phyloP scores from a whole-genome alignment of 2,329 filamentous ascomycete genomes.

The Clonostachys byssicola region DNA sequence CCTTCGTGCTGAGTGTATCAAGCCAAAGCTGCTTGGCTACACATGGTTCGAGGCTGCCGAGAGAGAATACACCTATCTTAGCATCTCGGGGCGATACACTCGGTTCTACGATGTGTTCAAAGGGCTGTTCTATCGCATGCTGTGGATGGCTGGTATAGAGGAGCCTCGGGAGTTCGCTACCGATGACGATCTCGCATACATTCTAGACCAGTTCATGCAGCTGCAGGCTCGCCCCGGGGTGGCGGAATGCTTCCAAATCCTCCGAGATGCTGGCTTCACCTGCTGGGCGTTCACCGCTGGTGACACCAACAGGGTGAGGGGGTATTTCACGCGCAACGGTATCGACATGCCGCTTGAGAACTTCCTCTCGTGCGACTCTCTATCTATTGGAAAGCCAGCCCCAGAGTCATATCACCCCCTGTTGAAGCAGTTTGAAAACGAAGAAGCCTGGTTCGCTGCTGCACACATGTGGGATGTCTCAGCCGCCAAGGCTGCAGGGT shows the following conservation, averaged over 20 bases:
- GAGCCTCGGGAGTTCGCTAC: slow-evolving; percentile 34
- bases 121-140: slow-evolving; percentile 41
- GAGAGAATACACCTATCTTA: slow-evolving; percentile 44
- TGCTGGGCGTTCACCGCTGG: slow-evolving; percentile 51
- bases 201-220: slow-evolving; percentile 29
- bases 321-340: slow-evolving; percentile 43
- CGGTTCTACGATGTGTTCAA: slow-evolving; percentile 35
- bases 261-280: slow-evolving; percentile 40
- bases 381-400: slow-evolving; percentile 45
- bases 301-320: slow-evolving; percentile 40
- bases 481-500: slow-evolving; percentile 42
- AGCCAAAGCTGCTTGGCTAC: slow-evolving; percentile 35
- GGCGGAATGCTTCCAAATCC: slow-evolving; percentile 31
- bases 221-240: slow-evolving; percentile 30
- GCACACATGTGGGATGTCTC: slow-evolving; percentile 58
- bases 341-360: slow-evolving; percentile 46
- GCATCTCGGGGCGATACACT: slow-evolving; percentile 34
- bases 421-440: slow-evolving; percentile 28
- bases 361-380: slow-evolving; percentile 44
- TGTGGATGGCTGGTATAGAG: slow-evolving; percentile 35
- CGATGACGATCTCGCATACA: slow-evolving; percentile 32
- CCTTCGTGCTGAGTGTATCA: slow-evolving; percentile 30
- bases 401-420: slow-evolving; percentile 38
- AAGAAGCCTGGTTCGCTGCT: slow-evolving; percentile 50
- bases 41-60: slow-evolving; percentile 41